Conservation (phyloP, 768 basidiomycete genomes). For the Paxillus involutus region DNA sequence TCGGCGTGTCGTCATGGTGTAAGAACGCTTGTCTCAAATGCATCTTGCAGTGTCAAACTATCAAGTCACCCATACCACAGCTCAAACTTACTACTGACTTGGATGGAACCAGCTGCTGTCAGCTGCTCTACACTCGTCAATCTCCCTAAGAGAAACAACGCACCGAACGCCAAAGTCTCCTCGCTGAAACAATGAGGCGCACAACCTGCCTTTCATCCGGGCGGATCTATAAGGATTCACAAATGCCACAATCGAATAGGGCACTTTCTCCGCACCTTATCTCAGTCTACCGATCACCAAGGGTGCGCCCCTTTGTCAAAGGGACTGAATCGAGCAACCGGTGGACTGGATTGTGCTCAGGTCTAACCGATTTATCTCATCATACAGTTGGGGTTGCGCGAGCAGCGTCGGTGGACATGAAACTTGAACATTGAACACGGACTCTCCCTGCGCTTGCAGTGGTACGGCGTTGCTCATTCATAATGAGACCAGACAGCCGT, state of each 20-base stretch:
- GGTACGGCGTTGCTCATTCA: not conserved
- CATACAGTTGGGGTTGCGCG: not conserved
- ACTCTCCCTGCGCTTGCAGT: not conserved
- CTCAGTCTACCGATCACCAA: not conserved
- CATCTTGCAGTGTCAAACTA: too few relatives aligned
- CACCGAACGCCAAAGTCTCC: not conserved
- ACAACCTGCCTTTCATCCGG: slow-evolving; percentile 2
- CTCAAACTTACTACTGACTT: not conserved
- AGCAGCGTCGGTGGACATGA: not conserved
- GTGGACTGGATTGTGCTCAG: not conserved
- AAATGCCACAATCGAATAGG: not conserved
- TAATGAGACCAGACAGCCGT: not conserved
- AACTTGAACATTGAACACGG: not conserved
- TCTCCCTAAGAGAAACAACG: not conserved
- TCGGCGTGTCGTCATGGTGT: slow-evolving; percentile 5
- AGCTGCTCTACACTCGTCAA: not conserved
- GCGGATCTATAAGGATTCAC: slow-evolving; percentile 12
- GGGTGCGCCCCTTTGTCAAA: not conserved
- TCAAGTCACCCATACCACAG: too few relatives aligned
- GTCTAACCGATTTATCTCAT: not conserved
- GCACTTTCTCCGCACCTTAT: not conserved
- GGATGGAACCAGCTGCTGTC: not conserved
- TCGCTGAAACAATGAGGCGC: slow-evolving; percentile 4
- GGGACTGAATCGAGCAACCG: not conserved
- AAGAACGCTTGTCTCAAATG: slow-evolving; percentile 4